Conservation (phyloP, 306 rosid genomes). For the Lithocarpus polystachyus region DNA sequence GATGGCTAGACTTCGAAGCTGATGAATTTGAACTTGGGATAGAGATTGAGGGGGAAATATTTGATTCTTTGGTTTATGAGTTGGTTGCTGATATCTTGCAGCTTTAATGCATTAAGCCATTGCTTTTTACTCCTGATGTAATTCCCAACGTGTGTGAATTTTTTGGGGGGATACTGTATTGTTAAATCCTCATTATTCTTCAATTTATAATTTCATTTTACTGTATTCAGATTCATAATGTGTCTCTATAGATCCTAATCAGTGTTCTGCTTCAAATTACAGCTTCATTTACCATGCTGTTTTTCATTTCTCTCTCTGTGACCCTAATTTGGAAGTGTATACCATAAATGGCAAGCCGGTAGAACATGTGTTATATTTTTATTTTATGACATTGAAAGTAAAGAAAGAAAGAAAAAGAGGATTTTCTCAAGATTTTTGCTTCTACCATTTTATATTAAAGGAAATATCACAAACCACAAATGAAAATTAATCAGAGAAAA, state of each 20-base stretch:
- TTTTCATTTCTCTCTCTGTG: too few species aligned
- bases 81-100: constrained; percentile 46
- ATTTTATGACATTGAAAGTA: too few species aligned
- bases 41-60: constrained; percentile 66
- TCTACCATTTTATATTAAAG: too few species aligned
- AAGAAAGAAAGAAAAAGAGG: too few species aligned
- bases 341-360: too few species aligned
- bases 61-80: constrained; percentile 68
- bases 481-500: too few species aligned
- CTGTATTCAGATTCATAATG: background rate
- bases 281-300: too few species aligned
- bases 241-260: background rate
- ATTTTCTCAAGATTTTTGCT: too few species aligned
- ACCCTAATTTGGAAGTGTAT: too few species aligned
- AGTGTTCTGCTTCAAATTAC: too few species aligned
- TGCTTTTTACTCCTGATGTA: constrained; percentile 6
- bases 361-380: too few species aligned
- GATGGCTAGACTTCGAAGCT: constrained; percentile 72
- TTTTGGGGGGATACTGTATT: background rate
- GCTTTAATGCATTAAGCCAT: constrained; percentile 18
- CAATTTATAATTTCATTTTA: background rate
- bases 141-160: background rate
- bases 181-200: background rate
- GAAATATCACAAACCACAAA: too few species aligned
- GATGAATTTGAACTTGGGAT: constrained; percentile 59